A percentile compares a stretch with the other conserved stretches of the same genome.
phyloP scores from a whole-genome alignment of 208 protist species.

The Entamoeba moshkovskii region DNA sequence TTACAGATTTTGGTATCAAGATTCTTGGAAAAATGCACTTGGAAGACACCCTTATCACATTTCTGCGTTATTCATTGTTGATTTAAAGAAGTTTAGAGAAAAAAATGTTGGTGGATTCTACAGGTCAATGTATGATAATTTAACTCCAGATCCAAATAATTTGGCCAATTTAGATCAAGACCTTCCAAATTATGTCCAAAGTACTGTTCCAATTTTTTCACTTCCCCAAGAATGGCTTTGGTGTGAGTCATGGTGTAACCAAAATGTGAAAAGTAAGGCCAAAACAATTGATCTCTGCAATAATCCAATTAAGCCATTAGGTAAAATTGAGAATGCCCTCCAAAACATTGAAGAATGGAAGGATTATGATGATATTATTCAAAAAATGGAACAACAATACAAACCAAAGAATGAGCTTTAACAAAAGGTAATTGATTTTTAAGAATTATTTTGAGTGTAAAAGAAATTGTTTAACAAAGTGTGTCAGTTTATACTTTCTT shows the following conservation, averaged over 20 bases:
- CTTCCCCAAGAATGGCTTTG: slow-evolving; percentile 84
- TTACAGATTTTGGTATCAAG: slow-evolving; percentile 60
- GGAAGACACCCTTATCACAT: slow-evolving; percentile 83
- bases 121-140: slow-evolving; percentile 61
- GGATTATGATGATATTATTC: slow-evolving; percentile 1
- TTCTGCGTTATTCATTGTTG: slow-evolving; percentile 78
- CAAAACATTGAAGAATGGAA: slow-evolving; percentile 23
- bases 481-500: too few relatives aligned
- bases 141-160: slow-evolving; percentile 67
- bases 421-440: too few relatives aligned
- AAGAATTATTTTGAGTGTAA: too few relatives aligned
- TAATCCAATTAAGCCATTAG: slow-evolving; percentile 49
- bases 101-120: slow-evolving; percentile 69
- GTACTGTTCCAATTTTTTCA: slow-evolving; percentile 71
- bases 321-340: slow-evolving; percentile 39
- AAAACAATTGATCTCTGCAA: slow-evolving; percentile 55
- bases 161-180: slow-evolving; percentile 70
- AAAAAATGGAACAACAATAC: slow-evolving; percentile 2
- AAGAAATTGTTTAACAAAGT: too few relatives aligned
- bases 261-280: slow-evolving; percentile 34
- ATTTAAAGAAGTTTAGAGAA: slow-evolving; percentile 63
- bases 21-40: slow-evolving; percentile 79
- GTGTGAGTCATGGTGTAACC: slow-evolving; percentile 90
- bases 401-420: neutral
- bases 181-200: slow-evolving; percentile 80